Evolutionary conservation across 2,329 filamentous ascomycete genomes (phyloP), one percentile per base, ranked within the genome.

Genomic region (Lasiodiplodia hormozganensis): DNA sequence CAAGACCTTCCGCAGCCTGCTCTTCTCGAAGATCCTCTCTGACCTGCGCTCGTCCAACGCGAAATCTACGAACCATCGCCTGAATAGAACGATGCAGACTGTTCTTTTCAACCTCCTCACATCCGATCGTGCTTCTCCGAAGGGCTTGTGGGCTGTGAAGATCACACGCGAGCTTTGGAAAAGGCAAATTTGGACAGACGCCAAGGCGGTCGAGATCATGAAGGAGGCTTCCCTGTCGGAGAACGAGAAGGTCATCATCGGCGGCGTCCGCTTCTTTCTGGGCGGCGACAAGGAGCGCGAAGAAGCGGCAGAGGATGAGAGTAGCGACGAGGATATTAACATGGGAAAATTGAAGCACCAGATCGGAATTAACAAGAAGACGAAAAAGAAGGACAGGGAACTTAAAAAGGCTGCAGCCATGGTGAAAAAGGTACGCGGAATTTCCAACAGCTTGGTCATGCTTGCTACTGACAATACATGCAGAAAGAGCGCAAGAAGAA

Each of bases 151-250:
- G 96, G 94, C 96, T 3, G 93, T 97, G 70, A 97, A 97, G 80
- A 87, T 99, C 71, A 97, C 94, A 4, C 88, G 95, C 70, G 96
- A 99, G 82, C 84, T 99, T 76, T 99, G 96, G 96, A 97, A 94
- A 81, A 88, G 95, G 57, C 94, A 97, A 74, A 90, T 98, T 71
- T 99, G 96, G 96, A 93, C 92, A 11, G 96, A 99, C 75, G 88
- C 94, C 2, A 96, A 94, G 78, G 90, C 95, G 0, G 96, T 98
- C n/a, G 94, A 97, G 75, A 92, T 98, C 72, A 98, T 99, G 94
- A 97, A 97, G 81, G 92, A 97, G 81, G 94, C 95, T 0, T 90
- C 91, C 67, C 82, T 99, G 68, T 89, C 93, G 3, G 91, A 97
- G 64, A 97, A 97, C 73, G 93, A 96, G 74, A 99, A 99, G 82